A percentile compares a stretch with the other conserved stretches of the same genome.
Evolutionary conservation across 148 eudicot genomes (phyloP).

Genomic region (Fagopyrum tataricum): DNA sequence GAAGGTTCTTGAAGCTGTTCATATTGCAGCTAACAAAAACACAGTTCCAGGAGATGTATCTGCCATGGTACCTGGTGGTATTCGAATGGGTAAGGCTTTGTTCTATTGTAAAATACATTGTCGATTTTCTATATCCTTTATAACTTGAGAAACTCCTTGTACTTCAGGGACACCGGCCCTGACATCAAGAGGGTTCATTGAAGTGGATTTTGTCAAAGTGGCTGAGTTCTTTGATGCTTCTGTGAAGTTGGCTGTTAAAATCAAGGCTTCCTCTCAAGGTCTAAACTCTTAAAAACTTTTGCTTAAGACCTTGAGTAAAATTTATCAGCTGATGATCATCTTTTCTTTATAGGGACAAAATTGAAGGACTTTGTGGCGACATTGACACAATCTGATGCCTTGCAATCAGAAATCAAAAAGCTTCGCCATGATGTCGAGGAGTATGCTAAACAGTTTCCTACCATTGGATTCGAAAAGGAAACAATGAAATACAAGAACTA

Average conservation of each 20-base stretch:
- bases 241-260: conserved; percentile 72
- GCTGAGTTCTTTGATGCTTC: conserved; percentile 88
- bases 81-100: conserved; percentile 70
- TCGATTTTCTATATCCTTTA: background rate
- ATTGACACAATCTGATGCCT: conserved; percentile 46
- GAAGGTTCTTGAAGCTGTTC: conserved; percentile 91
- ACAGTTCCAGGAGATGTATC: conserved; percentile 99
- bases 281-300: background rate
- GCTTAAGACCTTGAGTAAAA: background rate
- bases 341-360: conserved; percentile 56
- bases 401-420: conserved; percentile 75
- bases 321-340: background rate
- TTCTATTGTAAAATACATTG: background rate
- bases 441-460: conserved; percentile 92
- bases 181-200: conserved; percentile 90
- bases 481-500: conserved; percentile 85
- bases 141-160: background rate
- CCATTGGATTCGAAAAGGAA: conserved; percentile 87
- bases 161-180: conserved; percentile 93
- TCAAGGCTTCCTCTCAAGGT: conserved; percentile 79
- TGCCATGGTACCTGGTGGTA: conserved; percentile 99
- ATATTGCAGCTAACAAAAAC: conserved; percentile 97
- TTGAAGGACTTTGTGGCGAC: conserved; percentile 86
- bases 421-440: conserved; percentile 81
- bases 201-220: conserved; percentile 92